A percentile compares a stretch with the other conserved stretches of the same genome.
Evolutionary conservation across 1,284 basidiomycete species (phyloP).

Genomic region (Bondarzewia mesenterica): DNA sequence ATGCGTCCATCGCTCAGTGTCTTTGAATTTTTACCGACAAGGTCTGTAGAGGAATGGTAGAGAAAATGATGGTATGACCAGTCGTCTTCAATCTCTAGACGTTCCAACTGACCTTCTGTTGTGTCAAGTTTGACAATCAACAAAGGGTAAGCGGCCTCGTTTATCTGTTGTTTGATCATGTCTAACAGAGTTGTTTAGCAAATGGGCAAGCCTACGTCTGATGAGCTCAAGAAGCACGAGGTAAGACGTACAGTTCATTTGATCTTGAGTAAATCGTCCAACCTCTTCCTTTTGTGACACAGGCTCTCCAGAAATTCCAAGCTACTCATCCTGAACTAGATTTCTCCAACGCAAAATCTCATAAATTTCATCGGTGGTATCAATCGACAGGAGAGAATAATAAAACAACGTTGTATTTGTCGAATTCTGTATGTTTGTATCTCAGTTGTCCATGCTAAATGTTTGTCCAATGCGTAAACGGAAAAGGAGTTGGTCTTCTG

Average conservation of each 20-base stretch:
- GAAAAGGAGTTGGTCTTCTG: not conserved
- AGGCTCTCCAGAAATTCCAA: slow-evolving; percentile 88
- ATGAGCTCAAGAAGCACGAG: slow-evolving; percentile 86
- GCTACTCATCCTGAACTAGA: slow-evolving; percentile 89
- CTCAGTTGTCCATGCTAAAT: not conserved
- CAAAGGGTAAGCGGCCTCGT: slow-evolving; percentile 62
- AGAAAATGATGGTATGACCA: slow-evolving; percentile 97
- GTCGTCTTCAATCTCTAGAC: slow-evolving; percentile 6
- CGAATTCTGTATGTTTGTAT: too few species aligned
- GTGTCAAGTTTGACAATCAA: slow-evolving; percentile 85
- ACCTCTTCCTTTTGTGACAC: not conserved
- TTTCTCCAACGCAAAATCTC: slow-evolving; percentile 89
- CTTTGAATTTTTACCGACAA: slow-evolving; percentile 1
- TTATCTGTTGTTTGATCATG: slow-evolving; percentile 1
- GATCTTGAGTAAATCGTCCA: not conserved
- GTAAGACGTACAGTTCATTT: slow-evolving; percentile 28
- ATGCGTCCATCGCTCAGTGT: slow-evolving; percentile 11
- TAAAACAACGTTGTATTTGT: too few species aligned
- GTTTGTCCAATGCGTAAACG: not conserved
- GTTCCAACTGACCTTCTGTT: not conserved
- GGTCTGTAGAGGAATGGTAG: slow-evolving; percentile 83
- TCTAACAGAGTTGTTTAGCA: slow-evolving; percentile 42
- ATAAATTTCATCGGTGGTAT: slow-evolving; percentile 32
- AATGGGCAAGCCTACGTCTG: slow-evolving; percentile 92
- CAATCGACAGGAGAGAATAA: not conserved